Conservation (phyloP, 306 rosid species). For the Inga laurina region DNA sequence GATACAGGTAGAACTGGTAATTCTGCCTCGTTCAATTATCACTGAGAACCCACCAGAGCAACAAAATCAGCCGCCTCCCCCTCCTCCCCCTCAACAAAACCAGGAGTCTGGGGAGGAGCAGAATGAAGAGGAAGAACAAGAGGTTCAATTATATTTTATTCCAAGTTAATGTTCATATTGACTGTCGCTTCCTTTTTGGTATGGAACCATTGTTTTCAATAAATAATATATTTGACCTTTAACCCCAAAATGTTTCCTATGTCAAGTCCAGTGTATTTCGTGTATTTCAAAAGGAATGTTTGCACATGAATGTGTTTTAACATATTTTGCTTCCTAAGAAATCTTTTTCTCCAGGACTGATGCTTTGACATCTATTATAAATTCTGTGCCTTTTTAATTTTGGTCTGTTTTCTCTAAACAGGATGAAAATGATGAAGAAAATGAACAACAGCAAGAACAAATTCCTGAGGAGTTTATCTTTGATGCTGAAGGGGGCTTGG, state of each 20-base stretch:
- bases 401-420: conserved; percentile 39
- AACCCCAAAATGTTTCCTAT: conserved; percentile 14
- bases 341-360: not conserved
- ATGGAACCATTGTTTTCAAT: not conserved
- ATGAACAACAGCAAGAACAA: conserved; percentile 80
- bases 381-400: conserved; percentile 1
- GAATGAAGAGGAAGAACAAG: conserved; percentile 81
- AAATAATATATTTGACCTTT: not conserved
- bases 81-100: conserved; percentile 96
- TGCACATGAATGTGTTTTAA: conserved; percentile 28
- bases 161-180: conserved; percentile 24
- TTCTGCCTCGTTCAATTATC: conserved; percentile 79
- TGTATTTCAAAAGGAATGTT: conserved; percentile 27
- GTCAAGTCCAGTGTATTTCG: conserved; percentile 25
- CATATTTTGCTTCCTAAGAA: conserved; percentile 14
- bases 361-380: conserved; percentile 9
- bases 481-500: conserved; percentile 98
- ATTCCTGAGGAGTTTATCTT: conserved; percentile 92
- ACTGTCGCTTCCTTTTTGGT: conserved; percentile 1
- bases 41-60: conserved; percentile 90
- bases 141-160: conserved; percentile 50
- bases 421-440: conserved; percentile 85
- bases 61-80: conserved; percentile 95
- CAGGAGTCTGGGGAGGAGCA: conserved; percentile 86
- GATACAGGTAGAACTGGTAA: conserved; percentile 88